phyloP scores from a whole-genome alignment of 1,139 yeast species.

The Kodamaea anthophila region DNA sequence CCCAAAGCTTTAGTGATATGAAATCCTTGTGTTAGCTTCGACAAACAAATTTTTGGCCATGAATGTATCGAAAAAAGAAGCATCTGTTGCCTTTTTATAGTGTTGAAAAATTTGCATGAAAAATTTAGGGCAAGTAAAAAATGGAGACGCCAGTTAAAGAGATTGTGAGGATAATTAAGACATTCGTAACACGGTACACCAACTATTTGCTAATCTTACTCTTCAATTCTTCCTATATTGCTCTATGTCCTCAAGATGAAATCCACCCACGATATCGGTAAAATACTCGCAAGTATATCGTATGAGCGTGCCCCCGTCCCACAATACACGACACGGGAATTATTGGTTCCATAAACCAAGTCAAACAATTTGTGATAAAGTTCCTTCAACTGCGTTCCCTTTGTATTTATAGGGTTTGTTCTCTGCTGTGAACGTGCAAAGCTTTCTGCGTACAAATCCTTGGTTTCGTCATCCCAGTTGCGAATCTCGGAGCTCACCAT shows the following conservation, averaged over 20 bases:
- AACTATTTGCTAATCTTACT: too few species aligned
- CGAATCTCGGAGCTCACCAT: conserved; percentile 34
- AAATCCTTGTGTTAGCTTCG: conserved; percentile 66
- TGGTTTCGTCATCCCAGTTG: conserved; percentile 38
- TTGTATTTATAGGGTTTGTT: conserved; percentile 29
- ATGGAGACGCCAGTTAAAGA: too few species aligned
- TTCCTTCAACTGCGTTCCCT: conserved; percentile 39
- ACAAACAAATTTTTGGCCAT: conserved; percentile 73
- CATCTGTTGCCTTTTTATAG: too few species aligned
- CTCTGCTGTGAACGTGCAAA: conserved; percentile 31
- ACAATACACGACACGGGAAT: conserved; percentile 36
- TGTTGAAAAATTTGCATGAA: too few species aligned
- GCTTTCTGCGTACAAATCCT: conserved; percentile 27
- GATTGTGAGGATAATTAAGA: too few species aligned
- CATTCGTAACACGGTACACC: too few species aligned
- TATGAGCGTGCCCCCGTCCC: conserved; percentile 48
- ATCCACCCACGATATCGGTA: conserved; percentile 31
- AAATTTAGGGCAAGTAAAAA: too few species aligned
- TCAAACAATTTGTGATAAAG: conserved; percentile 53
- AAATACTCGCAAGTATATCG: conserved; percentile 26
- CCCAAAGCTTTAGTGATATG: conserved; percentile 59
- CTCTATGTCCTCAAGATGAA: too few species aligned
- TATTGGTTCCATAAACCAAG: conserved; percentile 31
- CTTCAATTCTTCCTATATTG: too few species aligned
- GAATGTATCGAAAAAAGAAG: conserved; percentile 35